Percentiles rank a stretch among this genome's conserved stretches.
Conservation (phyloP, 2,329 filamentous ascomycete species). For the Penicillium sp. region DNA sequence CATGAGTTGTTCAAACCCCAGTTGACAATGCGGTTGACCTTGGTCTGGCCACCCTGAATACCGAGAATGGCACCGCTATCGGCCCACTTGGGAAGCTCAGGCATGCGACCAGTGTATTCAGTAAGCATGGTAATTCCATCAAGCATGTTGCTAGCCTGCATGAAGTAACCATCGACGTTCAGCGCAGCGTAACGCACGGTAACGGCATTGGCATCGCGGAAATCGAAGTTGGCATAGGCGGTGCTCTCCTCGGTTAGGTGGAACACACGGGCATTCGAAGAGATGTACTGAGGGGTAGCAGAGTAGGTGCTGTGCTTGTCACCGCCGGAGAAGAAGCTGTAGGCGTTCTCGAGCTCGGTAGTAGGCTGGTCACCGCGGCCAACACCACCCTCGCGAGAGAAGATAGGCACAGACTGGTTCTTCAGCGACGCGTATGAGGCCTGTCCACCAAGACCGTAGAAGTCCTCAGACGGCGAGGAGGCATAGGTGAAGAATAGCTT, state of each 20-base stretch:
- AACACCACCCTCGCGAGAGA: constrained; percentile 26
- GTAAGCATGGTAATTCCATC: constrained; percentile 35
- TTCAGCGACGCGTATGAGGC: constrained; percentile 27
- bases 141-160: constrained; percentile 27
- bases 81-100: constrained; percentile 30
- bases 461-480: constrained; percentile 22
- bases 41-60: constrained; percentile 38
- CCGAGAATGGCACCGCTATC: constrained; percentile 35
- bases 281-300: constrained; percentile 33
- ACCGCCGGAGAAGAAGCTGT: constrained; percentile 29
- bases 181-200: constrained; percentile 21
- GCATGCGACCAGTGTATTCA: constrained; percentile 35
- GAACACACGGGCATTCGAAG: constrained; percentile 31
- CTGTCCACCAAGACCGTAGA: constrained; percentile 27
- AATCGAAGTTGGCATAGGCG: constrained; percentile 34
- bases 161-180: constrained; percentile 18
- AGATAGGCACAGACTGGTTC: constrained; percentile 25
- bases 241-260: constrained; percentile 29
- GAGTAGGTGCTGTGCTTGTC: constrained; percentile 36
- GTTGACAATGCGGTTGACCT: constrained; percentile 36
- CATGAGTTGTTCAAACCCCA: constrained; percentile 28
- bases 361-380: constrained; percentile 26
- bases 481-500: constrained; percentile 21
- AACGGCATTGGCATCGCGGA: constrained; percentile 18
- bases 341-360: constrained; percentile 16